Evolutionary conservation across 768 basidiomycete genomes (phyloP).

Genomic region (Clitopilus passeckerianus): DNA sequence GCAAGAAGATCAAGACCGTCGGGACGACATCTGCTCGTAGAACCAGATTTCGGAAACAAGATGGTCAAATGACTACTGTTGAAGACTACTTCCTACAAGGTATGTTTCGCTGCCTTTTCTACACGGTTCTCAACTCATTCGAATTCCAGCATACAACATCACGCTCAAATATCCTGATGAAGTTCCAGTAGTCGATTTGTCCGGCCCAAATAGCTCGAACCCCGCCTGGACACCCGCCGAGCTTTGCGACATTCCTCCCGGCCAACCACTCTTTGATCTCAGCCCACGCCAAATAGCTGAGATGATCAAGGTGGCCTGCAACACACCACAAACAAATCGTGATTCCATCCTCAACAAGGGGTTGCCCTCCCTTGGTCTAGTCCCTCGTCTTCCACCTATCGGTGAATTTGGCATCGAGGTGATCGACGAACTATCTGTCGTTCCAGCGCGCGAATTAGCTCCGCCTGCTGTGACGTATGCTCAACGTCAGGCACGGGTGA

Average conservation of each 20-base stretch:
- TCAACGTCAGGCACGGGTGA: constrained; percentile 32
- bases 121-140: too few relatives aligned
- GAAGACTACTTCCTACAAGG: constrained; percentile 60
- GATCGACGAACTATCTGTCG: constrained; percentile 47
- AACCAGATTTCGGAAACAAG: constrained; percentile 38
- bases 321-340: constrained; percentile 55
- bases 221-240: constrained; percentile 56
- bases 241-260: constrained; percentile 57
- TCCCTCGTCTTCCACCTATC: constrained; percentile 29
- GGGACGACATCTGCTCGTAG: constrained; percentile 29
- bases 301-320: constrained; percentile 70
- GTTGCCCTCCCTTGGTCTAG: constrained; percentile 47
- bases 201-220: constrained; percentile 18
- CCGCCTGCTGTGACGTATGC: constrained; percentile 56
- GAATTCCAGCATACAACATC: constrained; percentile 44
- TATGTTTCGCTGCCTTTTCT: constrained; percentile 32
- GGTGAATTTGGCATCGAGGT: constrained; percentile 55
- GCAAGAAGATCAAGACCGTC: constrained; percentile 41
- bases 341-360: constrained; percentile 52
- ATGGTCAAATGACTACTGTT: constrained; percentile 50
- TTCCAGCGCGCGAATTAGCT: constrained; percentile 62
- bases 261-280: constrained; percentile 61
- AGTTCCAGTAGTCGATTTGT: constrained; percentile 48
- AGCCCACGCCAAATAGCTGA: constrained; percentile 49
- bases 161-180: constrained; percentile 38